Evolutionary conservation across 139 green algal species (phyloP).

Genomic region (Monoraphidium neglectum): DNA sequence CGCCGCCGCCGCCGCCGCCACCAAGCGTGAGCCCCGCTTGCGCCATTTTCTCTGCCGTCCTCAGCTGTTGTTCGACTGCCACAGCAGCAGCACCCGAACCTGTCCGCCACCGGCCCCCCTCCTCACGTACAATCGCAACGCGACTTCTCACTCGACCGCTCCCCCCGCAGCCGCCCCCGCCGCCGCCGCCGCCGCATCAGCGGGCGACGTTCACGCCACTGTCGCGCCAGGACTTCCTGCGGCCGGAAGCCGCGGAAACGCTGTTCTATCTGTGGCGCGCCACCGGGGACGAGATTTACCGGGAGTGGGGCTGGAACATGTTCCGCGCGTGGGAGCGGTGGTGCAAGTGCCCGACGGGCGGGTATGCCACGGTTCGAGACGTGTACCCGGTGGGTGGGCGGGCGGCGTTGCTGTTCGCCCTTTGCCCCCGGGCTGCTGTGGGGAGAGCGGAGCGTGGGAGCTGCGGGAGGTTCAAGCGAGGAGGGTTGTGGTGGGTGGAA

Average conservation of each 20-base stretch:
- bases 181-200: conserved; percentile 8
- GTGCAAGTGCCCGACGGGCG: conserved; percentile 51
- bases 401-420: too few species aligned
- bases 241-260: conserved; percentile 83
- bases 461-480: too few species aligned
- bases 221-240: conserved; percentile 65
- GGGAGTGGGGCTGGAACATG: conserved; percentile 82
- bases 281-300: conserved; percentile 74
- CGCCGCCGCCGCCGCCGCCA: neutral
- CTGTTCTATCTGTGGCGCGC: conserved; percentile 84
- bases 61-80: neutral
- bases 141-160: conserved; percentile 8
- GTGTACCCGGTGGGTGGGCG: conserved; percentile 31
- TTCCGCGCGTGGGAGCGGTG: conserved; percentile 78
- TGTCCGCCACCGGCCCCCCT: neutral
- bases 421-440: too few species aligned
- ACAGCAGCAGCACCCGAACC: neutral
- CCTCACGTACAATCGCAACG: neutral
- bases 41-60: neutral
- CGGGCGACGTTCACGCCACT: neutral
- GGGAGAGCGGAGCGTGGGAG: too few species aligned
- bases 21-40: neutral
- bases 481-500: too few species aligned
- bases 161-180: neutral
- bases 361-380: conserved; percentile 64